Evolutionary conservation across 2,329 filamentous ascomycete genomes (phyloP), one percentile per base, ranked within the genome.

Genomic region (Capronia epimyces): DNA sequence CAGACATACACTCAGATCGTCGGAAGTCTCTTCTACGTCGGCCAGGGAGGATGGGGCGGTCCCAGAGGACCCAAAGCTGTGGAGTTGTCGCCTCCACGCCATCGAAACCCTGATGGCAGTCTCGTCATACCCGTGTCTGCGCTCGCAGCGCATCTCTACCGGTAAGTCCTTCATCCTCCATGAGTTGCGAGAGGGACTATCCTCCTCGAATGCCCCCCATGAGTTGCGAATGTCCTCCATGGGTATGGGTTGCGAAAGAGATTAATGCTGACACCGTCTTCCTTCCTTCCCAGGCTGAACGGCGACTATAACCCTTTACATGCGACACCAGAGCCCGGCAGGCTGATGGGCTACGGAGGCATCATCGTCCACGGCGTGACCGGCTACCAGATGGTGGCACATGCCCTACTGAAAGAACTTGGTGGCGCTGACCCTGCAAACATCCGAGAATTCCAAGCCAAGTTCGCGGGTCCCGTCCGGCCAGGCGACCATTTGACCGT

Each of bases 401-500:
- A 73, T 52, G 69, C 67, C 2, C 46, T 76, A 3, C 61, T 76
- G 49, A 66, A 65, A 39, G 63, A 65, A 52, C 54, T 74, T 3
- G 73, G 71, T 15, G 64, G 58, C 5, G 70, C 69, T 7, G 68
- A 75, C 50, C 68, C 71, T 2, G 51, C 50, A 2, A 64, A 69
- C 25, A 63, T 76, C 25, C 70, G 65, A 56, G 67, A 69, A 25
- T 75, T 72, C 49, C 67, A 70, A 3, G 72, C 73, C 6, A 63
- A 71, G 27, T 76, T 76, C 59, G 68, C 72, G 43, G 69, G 66
- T 34, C 70, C 73, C 2, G 74, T 76, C 7, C 74, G 72, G 52
- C 74, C 74, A 0, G 73, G 73, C 0, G 73, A 75, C 37, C 86
- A 83, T 71, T 74, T 90, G 31, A 74, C 87, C 21, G 84, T 81